Evolutionary conservation across 495 filamentous ascomycete genomes (phyloP), one percentile per base, ranked within the genome.

Genomic region (Neurospora sp.): DNA sequence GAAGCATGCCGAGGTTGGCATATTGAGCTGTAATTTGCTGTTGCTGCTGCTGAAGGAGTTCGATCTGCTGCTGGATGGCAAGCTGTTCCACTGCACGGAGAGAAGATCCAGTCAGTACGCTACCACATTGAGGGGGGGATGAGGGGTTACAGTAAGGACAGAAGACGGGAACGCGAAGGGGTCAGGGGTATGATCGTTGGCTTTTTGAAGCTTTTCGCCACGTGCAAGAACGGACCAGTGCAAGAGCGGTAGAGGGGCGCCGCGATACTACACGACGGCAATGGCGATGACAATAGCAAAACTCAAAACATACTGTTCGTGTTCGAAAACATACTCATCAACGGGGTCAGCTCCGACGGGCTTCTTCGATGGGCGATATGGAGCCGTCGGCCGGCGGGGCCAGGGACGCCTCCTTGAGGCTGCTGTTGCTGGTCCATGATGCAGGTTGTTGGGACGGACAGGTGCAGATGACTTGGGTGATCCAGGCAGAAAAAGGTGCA

Each of bases 11-110:
- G 92, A 98, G 95, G 81, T 96, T 96, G 74, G 96, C 92, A 84
- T 97, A 98, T 81, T 98, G 95, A 72, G 92, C 93, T 80, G 95
- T 92, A 82, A 98, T 96, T 80, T 98, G 96, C 83, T 98, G 96
- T 80, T 99, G 96, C 80, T 98, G 96, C 81, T 97, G 94, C 84
- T 99, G 96, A 77, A 99, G 89, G 83, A 95, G 87, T 84, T 99
- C 95, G 80, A 98, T 98, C 83, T 99, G 96, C 86, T 98, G 96
- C 83, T 97, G 95, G 83, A 99, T 92, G 79, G 96, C 94, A 77
- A 98, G 88, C 91, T 98, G 96, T 87, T 98, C 96, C 93, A 97
- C 93, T 96, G 76, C 27, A 35, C 39, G 72, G 49, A 74, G 66
- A 74, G 75, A 74, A 73, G 18, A 23, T 12, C 66, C 39, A 20